Percentiles rank a stretch among this genome's conserved stretches.
Evolutionary conservation across 106 monocot species (phyloP).

Genomic region (Apostasia ramifera): DNA sequence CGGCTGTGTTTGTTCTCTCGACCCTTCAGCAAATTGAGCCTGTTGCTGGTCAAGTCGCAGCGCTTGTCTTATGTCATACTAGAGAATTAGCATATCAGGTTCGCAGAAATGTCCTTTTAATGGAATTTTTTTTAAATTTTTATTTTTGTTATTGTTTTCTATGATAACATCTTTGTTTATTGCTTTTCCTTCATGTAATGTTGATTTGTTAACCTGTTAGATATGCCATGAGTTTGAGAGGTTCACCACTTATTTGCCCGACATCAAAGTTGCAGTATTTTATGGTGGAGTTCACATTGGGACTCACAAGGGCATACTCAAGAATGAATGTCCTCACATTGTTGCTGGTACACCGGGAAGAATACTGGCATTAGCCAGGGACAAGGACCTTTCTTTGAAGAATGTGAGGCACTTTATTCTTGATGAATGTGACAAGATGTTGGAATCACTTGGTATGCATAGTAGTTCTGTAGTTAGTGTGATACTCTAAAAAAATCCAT

Average conservation of each 20-base stretch:
- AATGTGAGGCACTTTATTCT: slow-evolving; percentile 99
- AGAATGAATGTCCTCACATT: slow-evolving; percentile 98
- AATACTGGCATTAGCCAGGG: slow-evolving; percentile 83
- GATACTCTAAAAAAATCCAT: not conserved
- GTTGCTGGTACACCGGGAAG: slow-evolving; percentile 99
- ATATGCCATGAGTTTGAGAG: slow-evolving; percentile 98
- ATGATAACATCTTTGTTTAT: not conserved
- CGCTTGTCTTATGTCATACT: slow-evolving; percentile 91
- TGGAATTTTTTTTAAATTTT: not conserved
- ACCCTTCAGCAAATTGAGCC: slow-evolving; percentile 96
- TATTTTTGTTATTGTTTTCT: not conserved
- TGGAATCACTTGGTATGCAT: slow-evolving; percentile 44
- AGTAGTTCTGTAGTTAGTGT: not conserved
- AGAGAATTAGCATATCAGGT: slow-evolving; percentile 98
- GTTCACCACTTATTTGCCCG: slow-evolving; percentile 87
- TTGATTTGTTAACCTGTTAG: slow-evolving; percentile 25
- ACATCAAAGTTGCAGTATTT: slow-evolving; percentile 91
- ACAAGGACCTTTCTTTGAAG: slow-evolving; percentile 87
- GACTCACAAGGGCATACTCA: slow-evolving; percentile 84
- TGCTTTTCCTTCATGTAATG: not conserved
- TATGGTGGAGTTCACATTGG: slow-evolving; percentile 92
- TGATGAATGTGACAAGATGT: slow-evolving; percentile 99
- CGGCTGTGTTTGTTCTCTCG: slow-evolving; percentile 97
- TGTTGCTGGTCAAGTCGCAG: slow-evolving; percentile 89
- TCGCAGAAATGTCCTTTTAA: not conserved